A percentile compares a stretch with the other conserved stretches of the same genome.
These are phyloP conservation scores for Eragrostis nindensis DNA, from an alignment of 176 grass and related monocot species.

Conservation along the genomic window DNA sequence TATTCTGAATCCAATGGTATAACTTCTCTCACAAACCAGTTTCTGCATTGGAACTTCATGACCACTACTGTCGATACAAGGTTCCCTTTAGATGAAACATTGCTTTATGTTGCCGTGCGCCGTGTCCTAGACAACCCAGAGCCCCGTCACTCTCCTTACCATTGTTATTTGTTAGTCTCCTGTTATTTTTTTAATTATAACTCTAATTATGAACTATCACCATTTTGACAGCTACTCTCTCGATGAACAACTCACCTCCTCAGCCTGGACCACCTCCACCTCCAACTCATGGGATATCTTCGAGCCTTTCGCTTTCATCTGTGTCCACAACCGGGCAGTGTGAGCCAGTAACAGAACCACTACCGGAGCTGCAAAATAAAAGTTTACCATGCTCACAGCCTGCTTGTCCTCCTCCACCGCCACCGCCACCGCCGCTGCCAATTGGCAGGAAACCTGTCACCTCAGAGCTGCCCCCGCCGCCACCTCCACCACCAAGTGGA, in stretches of 20 bases:
- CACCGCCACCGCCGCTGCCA: background rate
- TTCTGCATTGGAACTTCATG: slow-evolving; percentile 22
- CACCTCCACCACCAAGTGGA: slow-evolving; percentile 27
- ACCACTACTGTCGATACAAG: slow-evolving; percentile 21
- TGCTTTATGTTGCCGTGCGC: slow-evolving; percentile 27
- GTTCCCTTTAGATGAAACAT: slow-evolving; percentile 38
- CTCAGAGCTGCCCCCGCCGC: background rate
- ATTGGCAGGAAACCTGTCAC: slow-evolving; percentile 25
- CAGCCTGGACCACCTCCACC: background rate
- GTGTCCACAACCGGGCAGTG: slow-evolving; percentile 15
- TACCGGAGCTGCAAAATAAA: slow-evolving; percentile 16
- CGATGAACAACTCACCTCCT: slow-evolving; percentile 20
- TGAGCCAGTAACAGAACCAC: slow-evolving; percentile 17
- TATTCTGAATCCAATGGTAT: slow-evolving; percentile 75
- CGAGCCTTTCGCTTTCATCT: slow-evolving; percentile 30
- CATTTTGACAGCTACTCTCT: slow-evolving; percentile 37
- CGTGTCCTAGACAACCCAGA: background rate
- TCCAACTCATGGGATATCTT: slow-evolving; percentile 21
- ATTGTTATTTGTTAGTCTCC: background rate
- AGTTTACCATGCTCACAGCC: background rate
- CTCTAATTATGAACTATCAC: slow-evolving; percentile 37
- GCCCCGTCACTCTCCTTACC: background rate
- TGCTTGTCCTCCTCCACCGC: background rate
- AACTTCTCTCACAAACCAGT: slow-evolving; percentile 8
- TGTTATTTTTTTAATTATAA: slow-evolving; percentile 21